Base-by-base conservation (phyloP, 192 early-diverging fungal species). In the Coemansia sp. region DNA sequence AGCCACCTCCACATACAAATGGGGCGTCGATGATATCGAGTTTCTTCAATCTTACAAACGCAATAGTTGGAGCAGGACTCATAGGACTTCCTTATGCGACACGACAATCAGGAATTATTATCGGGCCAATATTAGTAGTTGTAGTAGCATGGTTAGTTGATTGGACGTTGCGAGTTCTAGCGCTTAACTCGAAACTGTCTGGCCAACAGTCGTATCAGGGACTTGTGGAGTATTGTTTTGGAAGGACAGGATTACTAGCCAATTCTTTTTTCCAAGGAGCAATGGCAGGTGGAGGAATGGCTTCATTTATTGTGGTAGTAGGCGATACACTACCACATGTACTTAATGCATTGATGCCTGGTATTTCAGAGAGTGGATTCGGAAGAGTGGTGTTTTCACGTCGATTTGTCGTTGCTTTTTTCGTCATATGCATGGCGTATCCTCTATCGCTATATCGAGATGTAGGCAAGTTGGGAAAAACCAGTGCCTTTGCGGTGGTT, bases 281-380 rank as follows among this genome's bases (percentile, higher is more conserved):
- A 7, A 94, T 97, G 85, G 94, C 94, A 1, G 95, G 93, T 82
- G 94, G 94, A 61, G 94, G 92, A 82, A 85, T 85, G 78, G 65
- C 69, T 4, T 68, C 65, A 55, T 81, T 69, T 57, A 67, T 78
- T 9, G 68, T 77, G 8, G 82, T 85, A 57, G 85, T 92, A 28
- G 94, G 94, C 34, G 94, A 97, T 63, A 95, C 94, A 2, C 62
- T 97, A 49, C 94, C 94, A 23, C 84, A 90, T 54, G 94, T 97
- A 6, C 71, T 97, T 25, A 62, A 78, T 27, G 85, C 91, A 25
- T 58, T 95, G 5, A 69, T 95, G 51, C 87, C 91, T 1, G 52
- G 64, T 8, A 83, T 88, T 30, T 66, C 69, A 8, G 49, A 69
- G 18, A 80, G 83, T 22, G 78, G 81, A 10, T 44, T 90, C 50